Percentiles rank a stretch among this genome's conserved stretches.
Evolutionary conservation across 129 eudicot genomes (phyloP).

Genomic region (Cynara cardunculus): DNA sequence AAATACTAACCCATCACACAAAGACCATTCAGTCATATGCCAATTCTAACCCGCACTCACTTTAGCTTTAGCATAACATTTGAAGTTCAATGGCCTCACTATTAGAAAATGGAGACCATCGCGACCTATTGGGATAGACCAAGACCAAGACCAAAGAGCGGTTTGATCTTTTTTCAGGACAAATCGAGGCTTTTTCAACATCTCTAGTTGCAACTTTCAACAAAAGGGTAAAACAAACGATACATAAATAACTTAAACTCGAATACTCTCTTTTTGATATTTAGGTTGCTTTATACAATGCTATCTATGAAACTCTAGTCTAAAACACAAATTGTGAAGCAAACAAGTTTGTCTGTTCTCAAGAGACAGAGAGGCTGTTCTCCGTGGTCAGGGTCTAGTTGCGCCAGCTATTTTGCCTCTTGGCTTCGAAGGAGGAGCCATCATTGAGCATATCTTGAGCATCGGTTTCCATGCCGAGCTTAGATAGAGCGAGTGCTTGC

Average conservation of each 20-base stretch:
- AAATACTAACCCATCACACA: too few species aligned
- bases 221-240: neutral
- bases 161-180: neutral
- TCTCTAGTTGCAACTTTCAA: neutral
- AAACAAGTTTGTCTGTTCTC: neutral
- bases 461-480: slow-evolving; percentile 98
- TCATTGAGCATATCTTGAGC: slow-evolving; percentile 97
- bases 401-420: slow-evolving; percentile 88
- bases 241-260: neutral
- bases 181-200: neutral
- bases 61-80: neutral
- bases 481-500: slow-evolving; percentile 92
- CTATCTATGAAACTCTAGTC: neutral
- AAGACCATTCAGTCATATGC: too few species aligned
- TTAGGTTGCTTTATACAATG: neutral
- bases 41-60: neutral
- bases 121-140: neutral
- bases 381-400: slow-evolving; percentile 13
- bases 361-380: neutral
- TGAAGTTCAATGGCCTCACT: neutral
- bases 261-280: neutral
- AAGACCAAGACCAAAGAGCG: neutral
- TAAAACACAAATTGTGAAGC: neutral
- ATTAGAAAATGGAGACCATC: neutral
- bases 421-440: slow-evolving; percentile 79